phyloP scores from a whole-genome alignment of 768 basidiomycete species.

The Boletus pseudo-olivaceus region DNA sequence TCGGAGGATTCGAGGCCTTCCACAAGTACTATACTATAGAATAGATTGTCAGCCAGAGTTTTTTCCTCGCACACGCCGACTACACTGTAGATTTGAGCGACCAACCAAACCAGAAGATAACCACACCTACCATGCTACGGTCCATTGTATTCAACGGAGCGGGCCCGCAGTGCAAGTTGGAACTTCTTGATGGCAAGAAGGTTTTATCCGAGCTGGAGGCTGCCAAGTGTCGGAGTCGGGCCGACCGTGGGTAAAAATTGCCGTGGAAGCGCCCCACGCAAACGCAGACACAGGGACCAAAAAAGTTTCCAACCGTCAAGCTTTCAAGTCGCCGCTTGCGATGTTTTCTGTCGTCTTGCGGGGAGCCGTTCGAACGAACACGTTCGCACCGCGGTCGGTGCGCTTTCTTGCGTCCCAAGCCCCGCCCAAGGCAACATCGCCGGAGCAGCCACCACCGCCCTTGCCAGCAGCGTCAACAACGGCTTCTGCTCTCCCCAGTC shows the following conservation, averaged over 20 bases:
- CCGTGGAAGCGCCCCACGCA: background rate
- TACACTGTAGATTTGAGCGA: background rate
- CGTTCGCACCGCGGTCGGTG: constrained; percentile 15
- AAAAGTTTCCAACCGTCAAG: background rate
- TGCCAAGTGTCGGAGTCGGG: background rate
- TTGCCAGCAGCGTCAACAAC: constrained; percentile 1
- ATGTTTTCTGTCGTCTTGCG: constrained; percentile 27
- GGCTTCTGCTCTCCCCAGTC: constrained; percentile 40
- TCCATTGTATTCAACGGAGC: too few species aligned
- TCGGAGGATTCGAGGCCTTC: background rate
- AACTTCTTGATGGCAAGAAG: background rate
- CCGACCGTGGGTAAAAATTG: background rate
- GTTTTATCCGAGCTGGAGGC: background rate
- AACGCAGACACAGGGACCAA: background rate
- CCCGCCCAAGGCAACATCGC: constrained; percentile 16
- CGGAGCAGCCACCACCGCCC: constrained; percentile 3
- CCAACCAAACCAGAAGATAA: background rate
- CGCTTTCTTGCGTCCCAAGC: constrained; percentile 21
- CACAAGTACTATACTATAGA: background rate
- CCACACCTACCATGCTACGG: background rate
- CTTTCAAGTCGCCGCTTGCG: background rate
- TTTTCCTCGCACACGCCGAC: background rate
- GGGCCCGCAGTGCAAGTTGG: too few species aligned
- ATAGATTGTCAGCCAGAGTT: background rate
- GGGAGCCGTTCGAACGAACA: constrained; percentile 19